phyloP scores from a whole-genome alignment of 805 yeast species.

The Yamadazyma endophytica region DNA sequence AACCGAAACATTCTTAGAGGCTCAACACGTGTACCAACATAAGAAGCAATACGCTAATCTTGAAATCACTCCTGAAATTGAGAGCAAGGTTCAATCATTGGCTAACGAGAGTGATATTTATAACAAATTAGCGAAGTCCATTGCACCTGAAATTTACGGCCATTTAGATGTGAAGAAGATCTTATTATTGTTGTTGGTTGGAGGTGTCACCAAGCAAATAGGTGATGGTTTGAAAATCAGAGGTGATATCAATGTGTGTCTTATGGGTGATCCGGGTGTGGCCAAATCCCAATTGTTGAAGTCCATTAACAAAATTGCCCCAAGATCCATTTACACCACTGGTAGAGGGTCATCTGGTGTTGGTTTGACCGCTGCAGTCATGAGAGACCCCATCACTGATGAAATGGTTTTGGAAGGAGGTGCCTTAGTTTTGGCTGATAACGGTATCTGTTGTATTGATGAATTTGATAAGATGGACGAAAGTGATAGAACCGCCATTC shows the following conservation, averaged over 20 bases:
- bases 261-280: constrained; percentile 99
- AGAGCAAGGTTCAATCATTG: constrained; percentile 51
- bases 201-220: constrained; percentile 92
- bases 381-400: constrained; percentile 98
- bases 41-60: constrained; percentile 78
- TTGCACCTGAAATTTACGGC: constrained; percentile 97
- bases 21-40: constrained; percentile 81
- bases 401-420: constrained; percentile 99
- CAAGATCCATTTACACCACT: constrained; percentile 94
- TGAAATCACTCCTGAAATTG: constrained; percentile 54
- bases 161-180: constrained; percentile 93
- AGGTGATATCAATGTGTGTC: constrained; percentile 92
- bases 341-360: constrained; percentile 99
- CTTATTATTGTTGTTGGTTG: constrained; percentile 74
- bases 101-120: constrained; percentile 65
- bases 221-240: constrained; percentile 97
- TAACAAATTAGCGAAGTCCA: constrained; percentile 74
- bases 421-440: constrained; percentile 93
- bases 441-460: constrained; percentile 97
- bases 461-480: constrained; percentile 99
- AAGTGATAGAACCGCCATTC: constrained; percentile 92
- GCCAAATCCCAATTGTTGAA: constrained; percentile 96
- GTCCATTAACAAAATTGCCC: constrained; percentile 87
- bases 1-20: constrained; percentile 90
- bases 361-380: constrained; percentile 97